Evolutionary conservation across 768 basidiomycete species (phyloP), one percentile per base, ranked within the genome.

Genomic region (Hysterangium stoloniferum): DNA sequence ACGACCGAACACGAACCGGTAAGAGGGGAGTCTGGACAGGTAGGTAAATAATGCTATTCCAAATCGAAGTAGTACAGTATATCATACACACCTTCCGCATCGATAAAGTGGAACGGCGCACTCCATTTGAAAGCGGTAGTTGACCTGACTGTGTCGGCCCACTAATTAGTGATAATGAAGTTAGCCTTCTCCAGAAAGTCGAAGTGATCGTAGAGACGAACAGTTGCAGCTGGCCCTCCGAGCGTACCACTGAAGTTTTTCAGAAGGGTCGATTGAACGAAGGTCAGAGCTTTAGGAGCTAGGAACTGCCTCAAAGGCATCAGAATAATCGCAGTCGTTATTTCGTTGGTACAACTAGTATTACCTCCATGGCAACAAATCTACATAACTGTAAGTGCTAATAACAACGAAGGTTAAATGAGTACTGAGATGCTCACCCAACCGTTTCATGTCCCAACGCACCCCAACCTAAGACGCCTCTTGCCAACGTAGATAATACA

Each of bases 1-100:
- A 62, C 55, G 7, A 79, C 73, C 7, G 73, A 77, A 63, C 78
- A 79, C 12, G 74, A 73, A 4, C 65, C 66, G 1, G 66, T 68
- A 0, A 73, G 70, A 46, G 71, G 68, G 48, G 71, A 71, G 37
- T 65, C 63, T 59, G n/a, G n/a, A 25, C 22, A 48, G 13, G 24
- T 43, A 4, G 19, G 8, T 4, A 49, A 41, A 11, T 33, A 50
- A n/a, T n/a, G n/a, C n/a, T n/a, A n/a, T n/a, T n/a, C n/a, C n/a
- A n/a, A n/a, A n/a, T n/a, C n/a, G n/a, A n/a, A n/a, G n/a, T n/a
- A n/a, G n/a, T n/a, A 17, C 19, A 15, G 12, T n/a, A 24, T 15
- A 15, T n/a, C 15, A 24, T 15, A 13, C 2, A 43, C 15, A 64
- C 60, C 57, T 60, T 75, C 61, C 3, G 77, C 76, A 38, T 79